Base-by-base conservation (phyloP, 805 yeast species). In the Kuraishia ogatae region DNA sequence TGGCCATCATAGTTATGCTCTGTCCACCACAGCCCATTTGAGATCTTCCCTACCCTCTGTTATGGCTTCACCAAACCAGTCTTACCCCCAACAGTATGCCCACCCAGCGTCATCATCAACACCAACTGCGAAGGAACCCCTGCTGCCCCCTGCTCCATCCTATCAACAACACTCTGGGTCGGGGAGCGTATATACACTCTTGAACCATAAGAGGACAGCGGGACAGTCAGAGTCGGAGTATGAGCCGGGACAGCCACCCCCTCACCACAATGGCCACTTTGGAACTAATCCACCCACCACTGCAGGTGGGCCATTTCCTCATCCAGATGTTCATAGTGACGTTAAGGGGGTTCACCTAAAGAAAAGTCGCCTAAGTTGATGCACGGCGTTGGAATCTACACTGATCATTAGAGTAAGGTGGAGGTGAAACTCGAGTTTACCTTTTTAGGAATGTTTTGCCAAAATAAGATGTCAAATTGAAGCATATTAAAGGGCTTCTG, bases 201-300 rank as follows among this genome's bases (percentile, higher is more conserved):
- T 53, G 49, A 53, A 53, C 43, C 55, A 53, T 48, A 52, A 43
- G 10, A 6, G 50, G 47, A 29, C 22, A 15, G 29, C 26, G 13
- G 50, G 29, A 10, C 43, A 35, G 17, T 15, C 43, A 7, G 43
- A 35, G 17, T 10, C 43, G 3, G n/a, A 10, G n/a, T 35, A 35
- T 15, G 43, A 35, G 13, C 43, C 15, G 7, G n/a, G 13, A 15
- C n/a, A 10, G 43, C n/a, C n/a, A 3, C 43, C 15, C 17, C 17
- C 15, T 35, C n/a, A 35, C 43, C 43, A 35, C 17, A 35, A 11
- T 17, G 17, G 4, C 17, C 29, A 26, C 10, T 26, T 26, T 26
- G 29, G 29, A 6, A 10, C 29, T 26, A 26, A 10, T 10, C 43
- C 43, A 8, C 4, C 43, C n/a, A 35, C 43, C 13, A 15, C 43